These are phyloP conservation scores for Sporothrix schenckii DNA, from an alignment of 2,329 filamentous ascomycete genomes.

Conservation along the genomic window DNA sequence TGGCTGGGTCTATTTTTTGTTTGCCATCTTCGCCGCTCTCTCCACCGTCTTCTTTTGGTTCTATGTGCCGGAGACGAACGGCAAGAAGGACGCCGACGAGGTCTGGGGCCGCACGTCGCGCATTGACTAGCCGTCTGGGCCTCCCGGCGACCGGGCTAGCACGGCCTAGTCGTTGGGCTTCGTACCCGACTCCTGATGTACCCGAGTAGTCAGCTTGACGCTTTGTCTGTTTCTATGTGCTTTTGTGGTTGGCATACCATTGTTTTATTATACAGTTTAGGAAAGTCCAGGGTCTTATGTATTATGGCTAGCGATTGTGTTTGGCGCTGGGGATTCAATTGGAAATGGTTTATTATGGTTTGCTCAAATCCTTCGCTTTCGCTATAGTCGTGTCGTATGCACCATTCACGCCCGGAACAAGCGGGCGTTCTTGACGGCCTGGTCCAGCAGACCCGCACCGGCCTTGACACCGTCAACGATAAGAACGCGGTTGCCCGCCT, in stretches of 20 bases:
- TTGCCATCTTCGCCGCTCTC: constrained; percentile 70
- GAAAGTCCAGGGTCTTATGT: not conserved
- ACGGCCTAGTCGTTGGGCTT: no score
- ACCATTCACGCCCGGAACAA: constrained; percentile 42
- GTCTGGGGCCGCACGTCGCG: constrained; percentile 77
- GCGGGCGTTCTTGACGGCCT: constrained; percentile 51
- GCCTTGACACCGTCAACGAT: constrained; percentile 81
- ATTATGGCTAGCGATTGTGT: not conserved
- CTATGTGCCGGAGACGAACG: constrained; percentile 84
- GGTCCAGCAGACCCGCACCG: constrained; percentile 65
- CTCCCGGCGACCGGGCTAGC: no score
- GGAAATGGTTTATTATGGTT: not conserved
- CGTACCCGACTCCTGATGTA: no score
- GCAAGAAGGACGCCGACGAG: constrained; percentile 80
- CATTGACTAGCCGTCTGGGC: constrained; percentile 48
- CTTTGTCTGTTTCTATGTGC: no score
- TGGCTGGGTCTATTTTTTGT: constrained; percentile 91
- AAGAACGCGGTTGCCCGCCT: constrained; percentile 57
- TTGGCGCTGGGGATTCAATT: constrained; percentile 1
- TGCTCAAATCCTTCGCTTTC: not conserved
- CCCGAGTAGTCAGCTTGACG: no score
- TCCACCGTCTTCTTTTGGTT: constrained; percentile 72
- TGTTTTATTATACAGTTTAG: not conserved
- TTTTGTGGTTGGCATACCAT: not conserved
- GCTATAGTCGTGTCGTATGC: not conserved